phyloP scores from a whole-genome alignment of 2,329 filamentous ascomycete genomes.

The Aspergillus fumigatiaffinis region DNA sequence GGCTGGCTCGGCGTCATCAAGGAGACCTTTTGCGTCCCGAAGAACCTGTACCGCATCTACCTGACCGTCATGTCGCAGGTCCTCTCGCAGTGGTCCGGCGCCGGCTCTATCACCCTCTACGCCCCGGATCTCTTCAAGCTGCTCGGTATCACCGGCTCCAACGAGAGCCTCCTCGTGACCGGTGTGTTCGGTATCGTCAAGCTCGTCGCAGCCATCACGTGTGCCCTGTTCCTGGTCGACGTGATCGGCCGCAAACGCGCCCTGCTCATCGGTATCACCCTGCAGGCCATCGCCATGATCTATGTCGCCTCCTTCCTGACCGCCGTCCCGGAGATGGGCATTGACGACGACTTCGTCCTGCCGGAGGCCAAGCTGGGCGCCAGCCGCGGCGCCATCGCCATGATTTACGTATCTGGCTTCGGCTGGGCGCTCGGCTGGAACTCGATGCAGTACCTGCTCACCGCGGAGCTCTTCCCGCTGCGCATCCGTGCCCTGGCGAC shows the following conservation, averaged over 20 bases:
- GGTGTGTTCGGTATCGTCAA: constrained; percentile 75
- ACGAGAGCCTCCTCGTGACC: constrained; percentile 68
- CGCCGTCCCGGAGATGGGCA: constrained; percentile 55
- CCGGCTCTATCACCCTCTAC: constrained; percentile 72
- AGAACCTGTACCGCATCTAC: constrained; percentile 69
- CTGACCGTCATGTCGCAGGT: constrained; percentile 66
- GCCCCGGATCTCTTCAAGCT: constrained; percentile 69
- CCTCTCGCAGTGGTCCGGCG: constrained; percentile 70
- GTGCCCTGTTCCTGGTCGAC: constrained; percentile 75
- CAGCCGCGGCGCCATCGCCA: constrained; percentile 62
- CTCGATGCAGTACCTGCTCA: constrained; percentile 73
- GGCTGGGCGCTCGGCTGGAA: constrained; percentile 73
- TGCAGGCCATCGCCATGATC: constrained; percentile 59
- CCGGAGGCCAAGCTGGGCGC: constrained; percentile 49
- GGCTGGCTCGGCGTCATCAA: constrained; percentile 63
- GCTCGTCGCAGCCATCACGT: constrained; percentile 61
- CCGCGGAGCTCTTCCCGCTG: constrained; percentile 72
- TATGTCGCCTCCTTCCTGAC: constrained; percentile 62
- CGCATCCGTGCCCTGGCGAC: constrained; percentile 68
- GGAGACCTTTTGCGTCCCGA: constrained; percentile 63
- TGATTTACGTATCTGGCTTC: constrained; percentile 67
- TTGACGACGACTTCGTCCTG: constrained; percentile 48
- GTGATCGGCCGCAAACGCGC: constrained; percentile 71
- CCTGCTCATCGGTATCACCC: constrained; percentile 56
- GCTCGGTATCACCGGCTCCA: constrained; percentile 64